phyloP scores from a whole-genome alignment of 257 asterid genomes.

The Cruciata laevipes region DNA sequence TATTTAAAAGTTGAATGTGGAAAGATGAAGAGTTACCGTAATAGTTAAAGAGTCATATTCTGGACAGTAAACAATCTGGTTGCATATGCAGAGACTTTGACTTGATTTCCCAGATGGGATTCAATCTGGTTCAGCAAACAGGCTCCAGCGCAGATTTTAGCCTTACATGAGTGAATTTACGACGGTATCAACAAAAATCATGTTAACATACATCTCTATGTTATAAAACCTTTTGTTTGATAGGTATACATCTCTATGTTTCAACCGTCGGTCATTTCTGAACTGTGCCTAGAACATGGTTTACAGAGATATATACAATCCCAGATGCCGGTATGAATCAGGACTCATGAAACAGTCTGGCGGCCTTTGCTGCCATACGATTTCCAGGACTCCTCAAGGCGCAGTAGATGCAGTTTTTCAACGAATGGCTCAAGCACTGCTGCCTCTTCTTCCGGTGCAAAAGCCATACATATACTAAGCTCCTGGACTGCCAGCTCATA shows the following conservation, averaged over 20 bases:
- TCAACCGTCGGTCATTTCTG: background rate
- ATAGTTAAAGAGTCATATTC: background rate
- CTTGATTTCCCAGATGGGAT: background rate
- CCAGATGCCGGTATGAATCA: background rate
- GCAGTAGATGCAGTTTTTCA: conserved; percentile 70
- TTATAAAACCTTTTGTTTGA: background rate
- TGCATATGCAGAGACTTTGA: background rate
- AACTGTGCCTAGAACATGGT: background rate
- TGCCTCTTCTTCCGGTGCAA: conserved; percentile 90
- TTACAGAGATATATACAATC: background rate
- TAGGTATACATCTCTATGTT: background rate
- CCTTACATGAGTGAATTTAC: background rate
- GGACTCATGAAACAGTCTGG: conserved; percentile 41
- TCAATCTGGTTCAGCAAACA: background rate
- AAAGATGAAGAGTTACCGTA: too few species aligned
- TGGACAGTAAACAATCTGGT: background rate
- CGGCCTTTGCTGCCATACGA: conserved; percentile 46
- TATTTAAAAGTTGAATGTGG: too few species aligned
- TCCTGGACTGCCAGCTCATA: conserved; percentile 85
- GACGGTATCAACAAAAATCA: background rate
- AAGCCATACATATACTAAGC: conserved; percentile 95
- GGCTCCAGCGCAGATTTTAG: background rate
- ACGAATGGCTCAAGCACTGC: conserved; percentile 66
- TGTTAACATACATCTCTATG: background rate
- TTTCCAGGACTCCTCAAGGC: conserved; percentile 62